Conservation (phyloP, 2,329 filamentous ascomycete species). For the Biscogniauxia mediterranea region DNA sequence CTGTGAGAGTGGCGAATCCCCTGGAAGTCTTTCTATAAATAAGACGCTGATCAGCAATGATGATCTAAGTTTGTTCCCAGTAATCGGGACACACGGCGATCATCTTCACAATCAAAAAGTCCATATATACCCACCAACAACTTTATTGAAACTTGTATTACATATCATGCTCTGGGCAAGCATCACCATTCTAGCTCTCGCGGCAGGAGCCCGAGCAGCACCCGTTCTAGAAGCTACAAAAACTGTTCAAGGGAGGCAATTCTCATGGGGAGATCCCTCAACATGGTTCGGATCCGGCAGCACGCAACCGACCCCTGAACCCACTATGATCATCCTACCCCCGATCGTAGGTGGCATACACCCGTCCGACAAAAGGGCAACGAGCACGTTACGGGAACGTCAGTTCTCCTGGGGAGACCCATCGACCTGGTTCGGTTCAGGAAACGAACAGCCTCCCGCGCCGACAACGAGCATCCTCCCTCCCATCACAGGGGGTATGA, state of each 20-base stretch:
- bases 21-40: conserved; percentile 18
- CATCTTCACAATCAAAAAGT: conserved; percentile 2
- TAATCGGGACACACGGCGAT: neutral
- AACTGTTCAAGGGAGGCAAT: conserved; percentile 21
- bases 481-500: conserved; percentile 14
- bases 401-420: conserved; percentile 17
- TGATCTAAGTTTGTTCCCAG: conserved; percentile 1
- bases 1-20: conserved; percentile 11
- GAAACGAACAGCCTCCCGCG: conserved; percentile 8
- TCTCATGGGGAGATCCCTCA: conserved; percentile 22
- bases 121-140: neutral
- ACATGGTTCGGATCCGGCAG: conserved; percentile 18
- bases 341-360: conserved; percentile 25
- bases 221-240: conserved; percentile 28
- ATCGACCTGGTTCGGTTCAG: conserved; percentile 14
- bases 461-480: conserved; percentile 10
- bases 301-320: conserved; percentile 13
- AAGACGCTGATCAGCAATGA: conserved; percentile 14
- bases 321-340: conserved; percentile 19
- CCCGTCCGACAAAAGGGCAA: conserved; percentile 22
- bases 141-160: neutral
- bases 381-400: conserved; percentile 7
- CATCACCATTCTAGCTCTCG: conserved; percentile 28
- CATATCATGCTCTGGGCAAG: conserved; percentile 26
- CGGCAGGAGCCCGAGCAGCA: conserved; percentile 26